Evolutionary conservation across 169 alveolate genomes (phyloP).

Genomic region (Plasmodium vinckei): DNA sequence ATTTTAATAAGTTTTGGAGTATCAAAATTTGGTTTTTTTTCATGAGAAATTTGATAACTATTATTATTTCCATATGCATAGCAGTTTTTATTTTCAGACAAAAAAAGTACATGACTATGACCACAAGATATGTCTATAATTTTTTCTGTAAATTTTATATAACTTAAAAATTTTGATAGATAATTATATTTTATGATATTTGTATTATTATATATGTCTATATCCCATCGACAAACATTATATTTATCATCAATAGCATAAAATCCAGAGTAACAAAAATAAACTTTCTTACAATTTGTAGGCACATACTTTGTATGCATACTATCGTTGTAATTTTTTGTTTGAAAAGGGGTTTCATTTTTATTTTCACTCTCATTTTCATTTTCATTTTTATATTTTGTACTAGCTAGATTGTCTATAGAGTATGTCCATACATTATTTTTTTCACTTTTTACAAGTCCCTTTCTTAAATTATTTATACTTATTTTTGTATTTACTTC

Average conservation of each 20-base stretch:
- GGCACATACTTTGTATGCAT: conserved; percentile 3
- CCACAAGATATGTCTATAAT: conserved; percentile 47
- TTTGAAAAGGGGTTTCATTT: neutral
- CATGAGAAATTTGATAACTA: conserved; percentile 19
- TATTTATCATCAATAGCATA: conserved; percentile 25
- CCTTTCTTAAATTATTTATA: neutral
- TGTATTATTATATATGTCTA: conserved; percentile 2
- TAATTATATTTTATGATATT: conserved; percentile 5
- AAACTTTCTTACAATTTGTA: conserved; percentile 6
- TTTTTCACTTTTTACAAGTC: neutral
- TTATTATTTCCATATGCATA: conserved; percentile 57
- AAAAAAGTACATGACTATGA: conserved; percentile 50
- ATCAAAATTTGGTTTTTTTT: conserved; percentile 21
- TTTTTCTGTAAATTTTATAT: conserved; percentile 28
- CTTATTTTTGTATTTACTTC: neutral
- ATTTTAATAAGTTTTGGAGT: conserved; percentile 14
- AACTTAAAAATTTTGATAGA: conserved; percentile 32
- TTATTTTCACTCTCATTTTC: neutral
- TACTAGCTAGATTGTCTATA: too few relatives aligned
- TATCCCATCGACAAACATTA: conserved; percentile 21
- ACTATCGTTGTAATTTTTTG: neutral
- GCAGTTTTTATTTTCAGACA: conserved; percentile 49
- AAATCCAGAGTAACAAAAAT: conserved; percentile 24
- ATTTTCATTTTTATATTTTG: neutral
- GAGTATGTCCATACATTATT: neutral